Percentiles rank a stretch among this genome's conserved stretches.
Conservation (phyloP, 2,329 filamentous ascomycete genomes). For the Penicillium sp. region DNA sequence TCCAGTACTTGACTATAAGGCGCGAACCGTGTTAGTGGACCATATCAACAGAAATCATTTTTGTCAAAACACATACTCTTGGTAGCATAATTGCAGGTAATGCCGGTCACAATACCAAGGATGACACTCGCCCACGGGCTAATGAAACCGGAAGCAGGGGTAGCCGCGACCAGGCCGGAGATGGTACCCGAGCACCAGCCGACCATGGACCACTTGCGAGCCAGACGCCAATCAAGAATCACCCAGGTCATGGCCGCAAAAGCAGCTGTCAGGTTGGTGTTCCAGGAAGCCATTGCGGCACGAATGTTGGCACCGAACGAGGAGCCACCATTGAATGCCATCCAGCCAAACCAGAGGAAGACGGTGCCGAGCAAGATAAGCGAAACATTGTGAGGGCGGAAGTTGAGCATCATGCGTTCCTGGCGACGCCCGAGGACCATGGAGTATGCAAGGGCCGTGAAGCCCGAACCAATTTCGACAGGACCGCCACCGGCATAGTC, state of each 20-base stretch:
- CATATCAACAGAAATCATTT: not conserved
- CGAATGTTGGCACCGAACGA: conserved; percentile 90
- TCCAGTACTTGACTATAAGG: conserved; percentile 56
- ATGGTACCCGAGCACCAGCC: conserved; percentile 89
- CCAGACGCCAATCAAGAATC: conserved; percentile 88
- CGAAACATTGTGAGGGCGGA: conserved; percentile 97
- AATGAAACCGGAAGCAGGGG: conserved; percentile 75
- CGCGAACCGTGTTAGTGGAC: not conserved
- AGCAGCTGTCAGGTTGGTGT: conserved; percentile 87
- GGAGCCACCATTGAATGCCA: conserved; percentile 97
- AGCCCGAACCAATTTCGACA: conserved; percentile 92
- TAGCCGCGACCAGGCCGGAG: conserved; percentile 80
- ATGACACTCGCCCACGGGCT: conserved; percentile 58
- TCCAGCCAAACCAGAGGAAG: conserved; percentile 97
- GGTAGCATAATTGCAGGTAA: conserved; percentile 76
- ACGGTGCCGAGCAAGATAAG: conserved; percentile 93
- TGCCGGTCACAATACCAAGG: conserved; percentile 56
- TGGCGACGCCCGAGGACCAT: conserved; percentile 92
- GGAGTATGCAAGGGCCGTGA: conserved; percentile 91
- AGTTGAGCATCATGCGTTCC: conserved; percentile 99
- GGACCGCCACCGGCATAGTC: conserved; percentile 96
- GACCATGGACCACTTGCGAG: conserved; percentile 90
- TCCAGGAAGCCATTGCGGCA: conserved; percentile 96
- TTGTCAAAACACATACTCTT: conserved; percentile 46
- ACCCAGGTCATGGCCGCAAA: conserved; percentile 92